These are phyloP conservation scores for Cryphonectria japonica DNA, from an alignment of 2,329 filamentous ascomycete genomes.

Conservation along the genomic window DNA sequence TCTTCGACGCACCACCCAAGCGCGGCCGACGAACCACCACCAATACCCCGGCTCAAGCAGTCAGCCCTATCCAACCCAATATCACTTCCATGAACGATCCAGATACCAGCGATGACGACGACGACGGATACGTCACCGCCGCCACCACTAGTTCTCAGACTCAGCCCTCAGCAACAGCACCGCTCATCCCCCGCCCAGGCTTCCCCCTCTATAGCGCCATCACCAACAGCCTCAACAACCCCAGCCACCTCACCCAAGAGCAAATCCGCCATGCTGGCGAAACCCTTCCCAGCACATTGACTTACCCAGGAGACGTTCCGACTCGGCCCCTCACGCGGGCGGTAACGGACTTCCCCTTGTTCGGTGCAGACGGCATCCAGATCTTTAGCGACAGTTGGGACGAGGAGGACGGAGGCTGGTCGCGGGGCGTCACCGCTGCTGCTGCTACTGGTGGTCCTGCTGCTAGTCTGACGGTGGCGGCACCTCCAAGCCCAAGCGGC, in stretches of 20 bases:
- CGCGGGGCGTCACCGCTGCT: background rate
- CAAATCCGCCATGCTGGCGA: background rate
- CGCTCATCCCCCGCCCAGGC: background rate
- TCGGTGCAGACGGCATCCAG: background rate
- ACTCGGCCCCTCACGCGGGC: background rate
- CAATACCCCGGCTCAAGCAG: background rate
- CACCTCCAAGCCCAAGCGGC: background rate
- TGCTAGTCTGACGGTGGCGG: too few species aligned
- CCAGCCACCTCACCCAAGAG: background rate
- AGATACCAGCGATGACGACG: background rate
- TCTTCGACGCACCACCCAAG: background rate
- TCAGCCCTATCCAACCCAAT: background rate
- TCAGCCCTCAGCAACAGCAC: background rate
- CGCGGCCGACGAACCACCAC: background rate
- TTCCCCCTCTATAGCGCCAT: background rate
- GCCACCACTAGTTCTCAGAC: background rate
- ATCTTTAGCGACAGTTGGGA: background rate
- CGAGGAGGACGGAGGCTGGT: too few species aligned
- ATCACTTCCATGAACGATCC: background rate
- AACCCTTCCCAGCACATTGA: background rate
- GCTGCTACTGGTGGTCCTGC: background rate
- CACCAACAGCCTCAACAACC: background rate
- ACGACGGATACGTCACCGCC: background rate
- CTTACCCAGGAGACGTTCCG: background rate
- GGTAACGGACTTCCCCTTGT: background rate